Conservation (phyloP, 2,329 filamentous ascomycete genomes). For the Dothistroma pini region DNA sequence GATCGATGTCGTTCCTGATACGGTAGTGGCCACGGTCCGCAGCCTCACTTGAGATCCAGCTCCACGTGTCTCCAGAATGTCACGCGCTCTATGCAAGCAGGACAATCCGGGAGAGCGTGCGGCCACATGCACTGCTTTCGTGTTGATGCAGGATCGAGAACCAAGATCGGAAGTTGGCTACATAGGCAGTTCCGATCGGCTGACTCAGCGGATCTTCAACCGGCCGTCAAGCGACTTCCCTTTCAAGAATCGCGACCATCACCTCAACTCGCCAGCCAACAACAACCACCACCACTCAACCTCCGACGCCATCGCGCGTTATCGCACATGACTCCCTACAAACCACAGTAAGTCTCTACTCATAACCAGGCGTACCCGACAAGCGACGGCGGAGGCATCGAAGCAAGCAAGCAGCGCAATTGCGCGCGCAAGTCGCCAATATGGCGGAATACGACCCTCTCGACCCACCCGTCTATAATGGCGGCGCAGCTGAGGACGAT, state of each 20-base stretch:
- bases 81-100: too few relatives aligned
- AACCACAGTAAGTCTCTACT: background rate
- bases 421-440: slow-evolving; percentile 26
- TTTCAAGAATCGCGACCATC: background rate
- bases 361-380: background rate
- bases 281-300: background rate
- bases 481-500: slow-evolving; percentile 18
- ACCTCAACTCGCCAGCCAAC: background rate
- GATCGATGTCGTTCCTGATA: background rate
- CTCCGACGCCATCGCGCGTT: background rate
- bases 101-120: too few relatives aligned
- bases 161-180: too few relatives aligned
- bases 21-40: background rate
- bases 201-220: too few relatives aligned
- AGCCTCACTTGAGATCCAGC: background rate
- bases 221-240: background rate
- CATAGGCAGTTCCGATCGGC: too few relatives aligned
- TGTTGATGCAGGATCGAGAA: too few relatives aligned
- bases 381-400: background rate
- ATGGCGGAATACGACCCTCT: slow-evolving; percentile 44
- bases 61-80: background rate
- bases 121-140: too few relatives aligned
- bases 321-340: slow-evolving; percentile 3
- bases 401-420: background rate
- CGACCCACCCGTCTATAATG: slow-evolving; percentile 25